A percentile compares a stretch with the other conserved stretches of the same genome.
These are phyloP conservation scores for Saccharomycopsis microspora DNA, from an alignment of 805 yeast genomes.

Conservation along the genomic window DNA sequence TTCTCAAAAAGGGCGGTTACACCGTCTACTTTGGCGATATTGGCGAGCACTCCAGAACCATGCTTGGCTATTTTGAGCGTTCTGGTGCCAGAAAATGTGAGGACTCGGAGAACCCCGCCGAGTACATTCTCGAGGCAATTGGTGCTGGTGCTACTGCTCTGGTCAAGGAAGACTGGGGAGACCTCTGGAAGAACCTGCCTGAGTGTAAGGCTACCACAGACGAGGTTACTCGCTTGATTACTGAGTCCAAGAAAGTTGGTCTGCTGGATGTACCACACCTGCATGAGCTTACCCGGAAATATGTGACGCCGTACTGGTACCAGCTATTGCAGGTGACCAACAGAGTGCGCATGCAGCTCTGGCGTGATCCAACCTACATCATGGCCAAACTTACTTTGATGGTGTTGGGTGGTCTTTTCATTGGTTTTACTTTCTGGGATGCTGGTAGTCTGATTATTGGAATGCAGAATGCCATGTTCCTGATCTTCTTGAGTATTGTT, in stretches of 20 bases:
- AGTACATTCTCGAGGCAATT: constrained; percentile 58
- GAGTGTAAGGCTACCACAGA: constrained; percentile 23
- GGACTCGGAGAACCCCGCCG: constrained; percentile 58
- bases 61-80: constrained; percentile 50
- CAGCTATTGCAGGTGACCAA: constrained; percentile 31
- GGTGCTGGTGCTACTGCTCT: constrained; percentile 70
- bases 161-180: constrained; percentile 45
- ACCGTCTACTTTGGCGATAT: constrained; percentile 55
- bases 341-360: constrained; percentile 35
- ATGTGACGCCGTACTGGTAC: constrained; percentile 35
- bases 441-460: constrained; percentile 41
- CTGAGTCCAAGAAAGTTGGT: background rate
- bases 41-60: constrained; percentile 40
- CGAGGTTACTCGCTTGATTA: constrained; percentile 22
- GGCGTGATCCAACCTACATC: constrained; percentile 54
- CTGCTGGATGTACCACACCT: too few relatives aligned
- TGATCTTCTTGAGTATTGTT: constrained; percentile 47
- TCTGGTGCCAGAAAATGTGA: constrained; percentile 57
- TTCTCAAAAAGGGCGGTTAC: constrained; percentile 39
- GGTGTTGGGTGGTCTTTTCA: constrained; percentile 43
- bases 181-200: constrained; percentile 41
- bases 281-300: constrained; percentile 20
- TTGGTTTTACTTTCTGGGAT: constrained; percentile 64
- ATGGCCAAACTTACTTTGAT: constrained; percentile 45
- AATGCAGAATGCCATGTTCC: constrained; percentile 48